Conservation (phyloP, 306 rosid species). For the Citrullus colocynthis region DNA sequence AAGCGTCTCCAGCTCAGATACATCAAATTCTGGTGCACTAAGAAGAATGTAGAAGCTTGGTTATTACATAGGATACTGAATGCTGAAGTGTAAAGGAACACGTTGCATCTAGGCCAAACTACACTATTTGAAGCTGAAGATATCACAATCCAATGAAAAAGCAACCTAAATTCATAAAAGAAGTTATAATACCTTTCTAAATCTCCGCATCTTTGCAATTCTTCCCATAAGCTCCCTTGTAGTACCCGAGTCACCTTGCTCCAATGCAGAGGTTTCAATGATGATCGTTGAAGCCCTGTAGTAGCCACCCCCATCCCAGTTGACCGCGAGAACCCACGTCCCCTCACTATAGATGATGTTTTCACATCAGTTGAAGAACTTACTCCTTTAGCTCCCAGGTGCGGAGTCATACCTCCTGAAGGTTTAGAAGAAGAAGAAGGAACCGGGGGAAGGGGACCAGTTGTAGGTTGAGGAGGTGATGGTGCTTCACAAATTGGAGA, state of each 20-base stretch:
- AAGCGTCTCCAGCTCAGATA: constrained; percentile 82
- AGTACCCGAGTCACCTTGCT: constrained; percentile 84
- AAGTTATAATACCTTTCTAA: constrained; percentile 51
- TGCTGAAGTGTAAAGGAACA: neutral
- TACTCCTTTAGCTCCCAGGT: constrained; percentile 42
- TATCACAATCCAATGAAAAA: neutral
- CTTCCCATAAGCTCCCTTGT: constrained; percentile 99
- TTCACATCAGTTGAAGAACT: constrained; percentile 29
- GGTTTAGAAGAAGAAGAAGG: constrained; percentile 38
- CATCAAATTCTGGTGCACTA: constrained; percentile 91
- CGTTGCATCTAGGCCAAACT: neutral
- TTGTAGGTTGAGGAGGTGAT: constrained; percentile 26
- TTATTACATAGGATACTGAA: neutral
- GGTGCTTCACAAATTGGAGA: constrained; percentile 15
- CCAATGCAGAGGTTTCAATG: constrained; percentile 92
- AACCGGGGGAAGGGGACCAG: constrained; percentile 27
- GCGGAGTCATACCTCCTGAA: constrained; percentile 55
- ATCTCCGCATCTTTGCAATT: constrained; percentile 78
- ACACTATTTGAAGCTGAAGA: neutral
- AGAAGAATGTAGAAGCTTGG: constrained; percentile 14
- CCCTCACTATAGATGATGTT: constrained; percentile 46
- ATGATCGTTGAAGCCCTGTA: constrained; percentile 49
- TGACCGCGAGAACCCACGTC: constrained; percentile 72
- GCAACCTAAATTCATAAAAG: neutral
- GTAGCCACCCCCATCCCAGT: constrained; percentile 29